These are phyloP conservation scores for Rhizophagus prolifer DNA, from an alignment of 192 early-diverging fungal genomes.

Conservation along the genomic window DNA sequence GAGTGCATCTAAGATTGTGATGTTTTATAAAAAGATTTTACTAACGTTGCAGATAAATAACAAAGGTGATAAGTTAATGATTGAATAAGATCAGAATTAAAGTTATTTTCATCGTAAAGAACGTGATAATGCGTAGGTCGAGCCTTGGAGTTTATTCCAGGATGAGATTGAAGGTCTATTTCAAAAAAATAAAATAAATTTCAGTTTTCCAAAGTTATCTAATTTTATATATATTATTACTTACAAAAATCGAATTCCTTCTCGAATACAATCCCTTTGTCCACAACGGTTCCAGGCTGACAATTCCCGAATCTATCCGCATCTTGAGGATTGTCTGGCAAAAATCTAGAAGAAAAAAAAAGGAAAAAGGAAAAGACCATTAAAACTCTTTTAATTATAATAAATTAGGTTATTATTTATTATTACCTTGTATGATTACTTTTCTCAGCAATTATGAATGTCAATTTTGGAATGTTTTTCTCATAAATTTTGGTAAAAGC, in stretches of 20 bases:
- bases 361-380: not conserved
- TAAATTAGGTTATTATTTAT: not conserved
- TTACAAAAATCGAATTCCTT: slow-evolving; percentile 82
- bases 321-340: slow-evolving; percentile 64
- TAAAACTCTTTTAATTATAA: not conserved
- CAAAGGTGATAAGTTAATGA: not conserved
- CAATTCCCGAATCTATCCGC: slow-evolving; percentile 79
- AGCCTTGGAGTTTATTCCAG: slow-evolving; percentile 87
- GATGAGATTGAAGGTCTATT: slow-evolving; percentile 78
- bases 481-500: slow-evolving; percentile 63
- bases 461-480: slow-evolving; percentile 74
- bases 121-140: slow-evolving; percentile 92
- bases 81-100: slow-evolving; percentile 57
- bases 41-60: not conserved
- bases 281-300: slow-evolving; percentile 78
- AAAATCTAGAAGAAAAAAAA: slow-evolving; percentile 49
- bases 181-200: not conserved
- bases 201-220: not conserved
- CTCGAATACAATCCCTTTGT: slow-evolving; percentile 70
- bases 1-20: slow-evolving; percentile 59
- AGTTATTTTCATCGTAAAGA: slow-evolving; percentile 82
- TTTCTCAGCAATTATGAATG: slow-evolving; percentile 84
- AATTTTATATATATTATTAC: not conserved
- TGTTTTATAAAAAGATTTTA: too few relatives aligned
- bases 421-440: slow-evolving; percentile 77